These are phyloP conservation scores for Musa balbisiana DNA, from an alignment of 202 grass and related monocot species.

Conservation along the genomic window DNA sequence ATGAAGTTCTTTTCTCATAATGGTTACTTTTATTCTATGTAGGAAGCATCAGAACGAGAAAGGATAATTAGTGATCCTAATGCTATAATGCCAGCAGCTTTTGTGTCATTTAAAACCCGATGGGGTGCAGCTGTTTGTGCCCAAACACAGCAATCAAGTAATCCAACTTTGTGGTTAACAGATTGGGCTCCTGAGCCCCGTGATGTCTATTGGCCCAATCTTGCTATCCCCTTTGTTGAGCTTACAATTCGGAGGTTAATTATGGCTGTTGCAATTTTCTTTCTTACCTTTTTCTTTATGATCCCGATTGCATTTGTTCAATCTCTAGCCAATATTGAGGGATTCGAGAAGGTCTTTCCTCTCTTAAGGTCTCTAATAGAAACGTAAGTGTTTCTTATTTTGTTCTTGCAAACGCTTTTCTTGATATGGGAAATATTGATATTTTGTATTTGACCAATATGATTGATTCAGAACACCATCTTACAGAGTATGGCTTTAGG, in stretches of 20 bases:
- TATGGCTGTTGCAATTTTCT: constrained; percentile 62
- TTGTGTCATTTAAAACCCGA: constrained; percentile 85
- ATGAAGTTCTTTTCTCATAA: neutral
- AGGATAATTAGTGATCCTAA: constrained; percentile 62
- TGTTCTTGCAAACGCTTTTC: neutral
- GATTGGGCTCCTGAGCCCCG: constrained; percentile 95
- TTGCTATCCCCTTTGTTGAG: constrained; percentile 78
- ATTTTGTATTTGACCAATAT: neutral
- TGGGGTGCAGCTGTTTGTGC: constrained; percentile 97
- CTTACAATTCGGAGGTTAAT: constrained; percentile 71
- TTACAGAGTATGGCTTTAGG: neutral
- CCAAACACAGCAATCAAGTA: constrained; percentile 93
- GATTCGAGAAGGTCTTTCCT: constrained; percentile 55
- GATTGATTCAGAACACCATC: neutral
- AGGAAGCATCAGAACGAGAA: constrained; percentile 84
- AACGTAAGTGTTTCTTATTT: constrained; percentile 40
- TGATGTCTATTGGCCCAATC: constrained; percentile 83
- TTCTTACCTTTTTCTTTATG: constrained; percentile 97
- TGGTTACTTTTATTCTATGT: neutral
- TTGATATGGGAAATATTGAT: neutral
- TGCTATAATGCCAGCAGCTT: constrained; percentile 71
- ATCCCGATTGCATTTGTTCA: constrained; percentile 93
- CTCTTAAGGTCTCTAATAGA: constrained; percentile 78
- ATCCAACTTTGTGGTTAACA: constrained; percentile 83
- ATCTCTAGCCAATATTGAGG: constrained; percentile 84